A percentile compares a stretch with the other conserved stretches of the same genome.
Conservation (phyloP, 306 rosid genomes). For the Phaseolus lunatus region DNA sequence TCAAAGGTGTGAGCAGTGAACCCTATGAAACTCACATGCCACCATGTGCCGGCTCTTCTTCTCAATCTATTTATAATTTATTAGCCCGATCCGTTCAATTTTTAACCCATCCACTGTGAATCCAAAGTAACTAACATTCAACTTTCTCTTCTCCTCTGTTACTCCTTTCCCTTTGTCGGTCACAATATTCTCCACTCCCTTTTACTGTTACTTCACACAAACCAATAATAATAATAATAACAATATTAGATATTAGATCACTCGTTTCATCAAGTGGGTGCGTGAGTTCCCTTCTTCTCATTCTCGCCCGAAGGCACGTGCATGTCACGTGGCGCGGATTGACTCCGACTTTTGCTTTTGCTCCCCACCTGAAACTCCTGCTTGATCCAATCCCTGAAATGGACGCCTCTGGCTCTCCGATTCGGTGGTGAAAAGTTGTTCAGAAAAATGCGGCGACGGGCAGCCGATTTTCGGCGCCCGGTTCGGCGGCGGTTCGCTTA, state of each 20-base stretch:
- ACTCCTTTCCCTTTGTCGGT: slow-evolving; percentile 10
- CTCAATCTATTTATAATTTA: background rate
- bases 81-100: background rate
- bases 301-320: slow-evolving; percentile 15
- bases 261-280: background rate
- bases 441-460: slow-evolving; percentile 86
- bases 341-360: background rate
- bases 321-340: background rate
- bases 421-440: slow-evolving; percentile 42
- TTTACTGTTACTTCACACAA: slow-evolving; percentile 27
- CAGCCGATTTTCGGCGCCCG: slow-evolving; percentile 94
- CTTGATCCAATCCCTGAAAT: slow-evolving; percentile 49
- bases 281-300: background rate
- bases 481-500: slow-evolving; percentile 70
- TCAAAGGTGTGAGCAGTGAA: background rate
- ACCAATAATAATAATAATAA: background rate
- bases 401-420: slow-evolving; percentile 42
- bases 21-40: background rate
- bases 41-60: slow-evolving; percentile 34
- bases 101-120: background rate
- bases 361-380: background rate
- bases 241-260: background rate
- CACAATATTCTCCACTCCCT: slow-evolving; percentile 29
- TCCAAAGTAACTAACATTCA: background rate
- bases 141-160: background rate